phyloP scores from a whole-genome alignment of 805 yeast genomes.

The Wickerhamomyces chambardii region DNA sequence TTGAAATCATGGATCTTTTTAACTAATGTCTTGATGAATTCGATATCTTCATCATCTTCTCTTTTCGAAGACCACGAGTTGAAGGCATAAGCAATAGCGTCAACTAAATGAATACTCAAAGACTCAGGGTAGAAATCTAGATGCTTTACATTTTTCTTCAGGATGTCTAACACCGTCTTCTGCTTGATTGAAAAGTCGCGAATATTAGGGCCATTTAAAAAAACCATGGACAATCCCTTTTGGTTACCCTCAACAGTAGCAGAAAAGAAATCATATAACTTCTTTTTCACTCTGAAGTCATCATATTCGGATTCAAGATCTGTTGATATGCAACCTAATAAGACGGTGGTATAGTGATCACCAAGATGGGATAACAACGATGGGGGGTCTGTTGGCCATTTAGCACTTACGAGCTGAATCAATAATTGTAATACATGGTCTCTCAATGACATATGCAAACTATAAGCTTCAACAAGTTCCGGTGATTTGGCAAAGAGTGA shows the following conservation, averaged over 20 bases:
- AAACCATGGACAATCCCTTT: constrained; percentile 66
- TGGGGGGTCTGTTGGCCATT: constrained; percentile 56
- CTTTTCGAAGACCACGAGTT: constrained; percentile 70
- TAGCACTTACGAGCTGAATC: constrained; percentile 45
- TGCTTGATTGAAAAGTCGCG: constrained; percentile 10
- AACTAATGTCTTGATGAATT: constrained; percentile 23
- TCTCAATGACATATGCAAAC: constrained; percentile 38
- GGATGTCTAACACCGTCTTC: constrained; percentile 40
- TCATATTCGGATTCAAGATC: constrained; percentile 54
- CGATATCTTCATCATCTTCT: constrained; percentile 37
- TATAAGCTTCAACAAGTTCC: constrained; percentile 47
- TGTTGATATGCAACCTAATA: constrained; percentile 48
- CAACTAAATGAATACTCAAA: constrained; percentile 59
- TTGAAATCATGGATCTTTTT: constrained; percentile 26
- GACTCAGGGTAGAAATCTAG: constrained; percentile 48
- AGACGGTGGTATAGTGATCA: constrained; percentile 43
- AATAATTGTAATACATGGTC: constrained; percentile 44
- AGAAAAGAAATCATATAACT: constrained; percentile 55
- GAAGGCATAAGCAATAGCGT: constrained; percentile 65
- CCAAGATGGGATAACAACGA: constrained; percentile 81
- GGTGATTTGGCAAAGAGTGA: constrained; percentile 48
- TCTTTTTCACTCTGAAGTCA: constrained; percentile 40
- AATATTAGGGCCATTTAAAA: constrained; percentile 45
- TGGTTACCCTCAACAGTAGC: constrained; percentile 64
- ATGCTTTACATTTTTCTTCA: constrained; percentile 45